These are phyloP conservation scores for Thalassiosira sp. DNA, from an alignment of 352 stramenopile genomes.

Conservation along the genomic window DNA sequence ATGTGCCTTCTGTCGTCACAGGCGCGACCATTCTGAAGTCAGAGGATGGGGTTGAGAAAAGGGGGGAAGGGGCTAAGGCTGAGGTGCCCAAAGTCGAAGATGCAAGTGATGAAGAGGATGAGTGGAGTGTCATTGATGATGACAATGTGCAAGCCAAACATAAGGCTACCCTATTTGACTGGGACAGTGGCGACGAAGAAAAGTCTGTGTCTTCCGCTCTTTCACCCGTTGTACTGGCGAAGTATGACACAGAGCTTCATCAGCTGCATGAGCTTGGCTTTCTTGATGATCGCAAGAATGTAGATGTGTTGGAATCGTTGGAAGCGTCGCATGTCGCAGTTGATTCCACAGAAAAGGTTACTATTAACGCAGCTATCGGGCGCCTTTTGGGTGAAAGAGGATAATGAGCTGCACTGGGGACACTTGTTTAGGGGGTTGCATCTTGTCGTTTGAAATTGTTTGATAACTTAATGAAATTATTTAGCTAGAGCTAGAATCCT, in stretches of 20 bases:
- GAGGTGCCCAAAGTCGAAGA: constrained; percentile 26
- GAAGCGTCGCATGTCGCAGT: constrained; percentile 70
- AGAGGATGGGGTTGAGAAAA: constrained; percentile 20
- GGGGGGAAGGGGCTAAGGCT: constrained; percentile 13
- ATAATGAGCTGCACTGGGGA: too few relatives aligned
- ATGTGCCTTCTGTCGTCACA: constrained; percentile 9
- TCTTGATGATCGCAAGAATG: constrained; percentile 60
- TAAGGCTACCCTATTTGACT: constrained; percentile 26
- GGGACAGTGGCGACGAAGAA: not conserved
- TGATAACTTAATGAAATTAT: constrained; percentile 1
- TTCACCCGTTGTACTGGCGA: constrained; percentile 26
- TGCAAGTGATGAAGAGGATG: constrained; percentile 36
- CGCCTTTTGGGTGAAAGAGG: constrained; percentile 39
- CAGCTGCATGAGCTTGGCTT: constrained; percentile 66
- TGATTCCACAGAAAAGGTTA: constrained; percentile 59
- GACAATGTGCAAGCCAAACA: constrained; percentile 12
- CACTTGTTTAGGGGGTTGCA: not conserved
- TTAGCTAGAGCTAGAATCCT: too few relatives aligned
- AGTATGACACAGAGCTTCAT: constrained; percentile 53
- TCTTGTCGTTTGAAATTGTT: not conserved
- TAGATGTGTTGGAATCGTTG: constrained; percentile 68
- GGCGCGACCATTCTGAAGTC: constrained; percentile 21
- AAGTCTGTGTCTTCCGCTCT: constrained; percentile 4
- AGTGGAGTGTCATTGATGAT: constrained; percentile 63
- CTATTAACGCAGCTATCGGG: constrained; percentile 59